phyloP scores from a whole-genome alignment of 345 rosid genomes.

The Kandelia obovata region DNA sequence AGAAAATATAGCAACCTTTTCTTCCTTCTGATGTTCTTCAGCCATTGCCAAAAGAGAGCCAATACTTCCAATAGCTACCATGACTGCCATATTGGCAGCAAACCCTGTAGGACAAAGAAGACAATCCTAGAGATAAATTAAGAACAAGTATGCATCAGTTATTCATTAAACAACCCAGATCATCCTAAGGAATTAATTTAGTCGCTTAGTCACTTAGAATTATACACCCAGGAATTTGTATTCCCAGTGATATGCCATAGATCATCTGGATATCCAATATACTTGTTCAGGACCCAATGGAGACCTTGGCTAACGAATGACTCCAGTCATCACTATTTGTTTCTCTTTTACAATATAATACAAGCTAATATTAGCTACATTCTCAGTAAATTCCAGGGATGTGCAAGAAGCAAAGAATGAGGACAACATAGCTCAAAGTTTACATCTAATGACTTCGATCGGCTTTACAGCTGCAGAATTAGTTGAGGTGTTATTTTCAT shows the following conservation, averaged over 20 bases:
- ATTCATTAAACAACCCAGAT: not conserved
- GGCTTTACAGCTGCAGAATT: not conserved
- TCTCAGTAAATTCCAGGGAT: not conserved
- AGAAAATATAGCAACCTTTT: conserved; percentile 82
- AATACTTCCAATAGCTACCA: conserved; percentile 87
- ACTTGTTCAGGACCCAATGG: not conserved
- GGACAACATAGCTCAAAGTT: not conserved
- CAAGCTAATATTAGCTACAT: not conserved
- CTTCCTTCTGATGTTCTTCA: conserved; percentile 41
- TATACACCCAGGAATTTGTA: not conserved
- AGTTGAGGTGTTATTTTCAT: not conserved
- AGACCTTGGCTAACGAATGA: not conserved
- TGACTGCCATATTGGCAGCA: conserved; percentile 90
- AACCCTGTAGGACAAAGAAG: conserved; percentile 98
- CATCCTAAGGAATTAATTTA: not conserved
- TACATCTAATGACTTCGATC: not conserved
- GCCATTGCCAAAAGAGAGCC: conserved; percentile 56
- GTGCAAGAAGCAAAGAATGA: not conserved
- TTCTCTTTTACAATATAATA: not conserved
- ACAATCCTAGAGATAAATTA: conserved; percentile 64
- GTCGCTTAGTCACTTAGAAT: not conserved
- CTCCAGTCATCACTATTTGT: not conserved
- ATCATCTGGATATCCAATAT: conserved; percentile 1
- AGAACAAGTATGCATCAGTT: conserved; percentile 31
- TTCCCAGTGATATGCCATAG: not conserved